These are phyloP conservation scores for Neurospora sp. DNA, from an alignment of 495 filamentous ascomycete genomes.

Conservation along the genomic window DNA sequence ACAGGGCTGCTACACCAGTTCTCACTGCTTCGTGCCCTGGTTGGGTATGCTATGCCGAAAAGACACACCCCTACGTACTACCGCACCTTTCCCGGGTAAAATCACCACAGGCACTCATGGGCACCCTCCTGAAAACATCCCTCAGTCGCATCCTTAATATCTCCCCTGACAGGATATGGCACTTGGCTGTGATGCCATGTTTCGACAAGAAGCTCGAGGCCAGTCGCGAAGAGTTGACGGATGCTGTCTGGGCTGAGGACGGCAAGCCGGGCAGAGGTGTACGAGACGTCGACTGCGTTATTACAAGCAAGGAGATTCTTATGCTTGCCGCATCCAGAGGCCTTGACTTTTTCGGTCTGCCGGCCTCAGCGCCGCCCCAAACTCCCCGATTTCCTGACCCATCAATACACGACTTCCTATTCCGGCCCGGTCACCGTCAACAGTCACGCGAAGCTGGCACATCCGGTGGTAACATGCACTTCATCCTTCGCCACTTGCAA, in stretches of 20 bases:
- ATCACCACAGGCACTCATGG: conserved; percentile 85
- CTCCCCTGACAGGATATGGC: conserved; percentile 76
- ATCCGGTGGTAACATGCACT: conserved; percentile 80
- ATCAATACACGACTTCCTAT: conserved; percentile 60
- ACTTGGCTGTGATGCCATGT: conserved; percentile 92
- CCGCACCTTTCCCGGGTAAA: conserved; percentile 87
- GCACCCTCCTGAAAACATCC: conserved; percentile 79
- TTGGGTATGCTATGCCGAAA: conserved; percentile 98
- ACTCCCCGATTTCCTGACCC: conserved; percentile 54
- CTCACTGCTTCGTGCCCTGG: conserved; percentile 88
- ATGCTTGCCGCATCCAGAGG: conserved; percentile 72
- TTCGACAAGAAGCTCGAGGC: conserved; percentile 99
- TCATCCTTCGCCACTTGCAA: conserved; percentile 65
- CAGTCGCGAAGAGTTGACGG: conserved; percentile 83
- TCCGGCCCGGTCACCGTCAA: conserved; percentile 29
- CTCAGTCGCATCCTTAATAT: conserved; percentile 61
- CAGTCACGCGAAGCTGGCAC: conserved; percentile 48
- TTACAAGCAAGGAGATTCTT: conserved; percentile 85
- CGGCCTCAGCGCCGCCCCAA: conserved; percentile 41
- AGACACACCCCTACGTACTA: conserved; percentile 86
- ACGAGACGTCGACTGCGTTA: conserved; percentile 93
- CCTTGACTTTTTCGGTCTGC: conserved; percentile 60
- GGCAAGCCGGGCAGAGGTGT: conserved; percentile 43
- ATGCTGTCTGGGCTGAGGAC: conserved; percentile 54
- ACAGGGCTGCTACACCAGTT: conserved; percentile 50